These are phyloP conservation scores for Leptodontidium sp. DNA, from an alignment of 2,329 filamentous ascomycete species.

Conservation along the genomic window DNA sequence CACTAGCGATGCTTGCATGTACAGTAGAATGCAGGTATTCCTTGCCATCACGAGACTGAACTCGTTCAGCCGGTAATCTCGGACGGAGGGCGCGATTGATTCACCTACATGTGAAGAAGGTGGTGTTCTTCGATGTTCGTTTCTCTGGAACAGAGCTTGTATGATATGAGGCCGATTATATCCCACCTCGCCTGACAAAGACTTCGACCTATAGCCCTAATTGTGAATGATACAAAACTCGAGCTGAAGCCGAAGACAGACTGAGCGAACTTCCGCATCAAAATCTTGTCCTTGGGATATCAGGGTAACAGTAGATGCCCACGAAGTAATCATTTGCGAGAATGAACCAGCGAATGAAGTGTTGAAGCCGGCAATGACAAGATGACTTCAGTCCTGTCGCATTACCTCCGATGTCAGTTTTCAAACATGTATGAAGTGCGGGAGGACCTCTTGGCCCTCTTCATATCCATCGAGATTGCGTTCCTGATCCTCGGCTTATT, in stretches of 20 bases:
- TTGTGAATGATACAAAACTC: neutral
- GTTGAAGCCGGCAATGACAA: neutral
- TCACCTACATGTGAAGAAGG: constrained; percentile 6
- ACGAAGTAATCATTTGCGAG: neutral
- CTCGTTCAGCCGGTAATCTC: neutral
- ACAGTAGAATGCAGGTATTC: neutral
- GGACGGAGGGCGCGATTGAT: neutral
- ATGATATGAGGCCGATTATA: neutral
- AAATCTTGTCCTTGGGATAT: neutral
- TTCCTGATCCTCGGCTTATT: neutral
- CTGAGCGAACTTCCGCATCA: neutral
- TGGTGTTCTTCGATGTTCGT: neutral
- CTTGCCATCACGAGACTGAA: neutral
- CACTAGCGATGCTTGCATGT: neutral
- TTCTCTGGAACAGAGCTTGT: neutral
- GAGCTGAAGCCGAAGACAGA: neutral
- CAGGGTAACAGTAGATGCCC: neutral
- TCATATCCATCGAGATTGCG: constrained; percentile 7
- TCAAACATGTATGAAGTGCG: constrained; percentile 13
- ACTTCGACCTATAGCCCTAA: neutral
- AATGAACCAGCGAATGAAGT: neutral
- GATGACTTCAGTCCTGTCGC: constrained; percentile 12
- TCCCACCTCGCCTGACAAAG: neutral
- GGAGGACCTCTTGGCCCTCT: neutral
- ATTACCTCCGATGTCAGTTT: neutral